phyloP scores from a whole-genome alignment of 768 basidiomycete species.

The Trametes meyenii region DNA sequence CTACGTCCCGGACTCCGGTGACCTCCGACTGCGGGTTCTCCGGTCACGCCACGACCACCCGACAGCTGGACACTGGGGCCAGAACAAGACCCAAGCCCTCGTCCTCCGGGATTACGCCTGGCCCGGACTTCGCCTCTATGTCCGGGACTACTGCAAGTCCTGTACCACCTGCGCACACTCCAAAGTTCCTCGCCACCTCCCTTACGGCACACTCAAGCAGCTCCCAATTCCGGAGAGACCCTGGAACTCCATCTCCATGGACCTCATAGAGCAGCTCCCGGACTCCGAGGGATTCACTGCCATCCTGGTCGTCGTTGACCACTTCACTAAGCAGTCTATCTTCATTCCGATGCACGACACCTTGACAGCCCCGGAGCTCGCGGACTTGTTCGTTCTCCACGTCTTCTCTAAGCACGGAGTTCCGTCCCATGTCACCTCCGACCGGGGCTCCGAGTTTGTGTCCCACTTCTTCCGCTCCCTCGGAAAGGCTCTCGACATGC shows the following conservation, averaged over 20 bases:
- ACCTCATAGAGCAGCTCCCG: constrained; percentile 32
- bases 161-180: constrained; percentile 32
- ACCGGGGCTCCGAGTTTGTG: constrained; percentile 19
- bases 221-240: constrained; percentile 12
- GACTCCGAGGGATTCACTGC: constrained; percentile 18
- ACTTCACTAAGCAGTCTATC: constrained; percentile 33
- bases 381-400: constrained; percentile 21
- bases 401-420: constrained; percentile 21
- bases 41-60: constrained; percentile 32
- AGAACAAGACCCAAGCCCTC: constrained; percentile 21
- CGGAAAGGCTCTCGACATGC: background rate
- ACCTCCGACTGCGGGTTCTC: constrained; percentile 32
- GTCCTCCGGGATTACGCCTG: constrained; percentile 35
- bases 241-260: constrained; percentile 35
- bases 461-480: constrained; percentile 10
- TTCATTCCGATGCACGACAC: constrained; percentile 32
- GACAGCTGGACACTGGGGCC: constrained; percentile 37
- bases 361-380: constrained; percentile 27
- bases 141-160: constrained; percentile 32
- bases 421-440: constrained; percentile 17
- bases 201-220: constrained; percentile 17
- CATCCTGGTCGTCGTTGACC: constrained; percentile 23
- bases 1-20: constrained; percentile 26
- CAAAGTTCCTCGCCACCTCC: constrained; percentile 30
- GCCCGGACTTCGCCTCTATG: constrained; percentile 29